Evolutionary conservation across 768 basidiomycete species (phyloP), one percentile per base, ranked within the genome.

Genomic region (Porpolomopsis calyptriformis): DNA sequence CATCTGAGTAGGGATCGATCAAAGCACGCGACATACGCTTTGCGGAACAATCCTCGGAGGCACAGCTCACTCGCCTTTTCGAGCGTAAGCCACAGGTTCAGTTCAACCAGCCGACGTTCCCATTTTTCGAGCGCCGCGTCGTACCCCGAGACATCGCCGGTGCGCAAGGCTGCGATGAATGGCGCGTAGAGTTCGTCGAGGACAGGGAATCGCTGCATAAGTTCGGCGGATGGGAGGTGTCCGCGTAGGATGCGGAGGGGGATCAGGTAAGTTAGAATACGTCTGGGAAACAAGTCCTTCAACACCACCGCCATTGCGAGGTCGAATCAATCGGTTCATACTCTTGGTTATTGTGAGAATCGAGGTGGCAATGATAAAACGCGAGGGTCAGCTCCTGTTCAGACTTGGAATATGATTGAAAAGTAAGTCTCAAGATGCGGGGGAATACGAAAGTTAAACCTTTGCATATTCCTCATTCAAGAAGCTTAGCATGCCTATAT

Each of bases 401-500:
- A 37, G 90, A 78, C 86, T 91, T 11, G 26, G 36, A 37, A 22
- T 19, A 48, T 6, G 26, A 33, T 6, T 16, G 18, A 31, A n/a
- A 29, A 16, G 16, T 31, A 22, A 11, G 7, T 8, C n/a, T 11
- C 27, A 23, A 11, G 6, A n/a, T n/a, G n/a, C n/a, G n/a, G n/a
- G n/a, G n/a, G n/a, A n/a, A 31, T 26, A 11, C 9, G 19, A 10
- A 43, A n/a, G 29, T 52, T 60, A 25, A 40, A 83, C 89, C 68
- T 90, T 90, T 31, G 68, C 71, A 57, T 89, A 93, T 40, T 94
- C 85, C 60, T 97, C 96, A 56, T 88, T 88, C 50, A 97, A 63
- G 65, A 98, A 97, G 57, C 80, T 83, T 50, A 98, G 72, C 80
- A 97, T 88, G 51, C 94, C 96, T 40, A 96, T 65, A 59, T 97